Evolutionary conservation across 2,329 filamentous ascomycete genomes (phyloP).

Genomic region (Trichoderma arundinaceum): DNA sequence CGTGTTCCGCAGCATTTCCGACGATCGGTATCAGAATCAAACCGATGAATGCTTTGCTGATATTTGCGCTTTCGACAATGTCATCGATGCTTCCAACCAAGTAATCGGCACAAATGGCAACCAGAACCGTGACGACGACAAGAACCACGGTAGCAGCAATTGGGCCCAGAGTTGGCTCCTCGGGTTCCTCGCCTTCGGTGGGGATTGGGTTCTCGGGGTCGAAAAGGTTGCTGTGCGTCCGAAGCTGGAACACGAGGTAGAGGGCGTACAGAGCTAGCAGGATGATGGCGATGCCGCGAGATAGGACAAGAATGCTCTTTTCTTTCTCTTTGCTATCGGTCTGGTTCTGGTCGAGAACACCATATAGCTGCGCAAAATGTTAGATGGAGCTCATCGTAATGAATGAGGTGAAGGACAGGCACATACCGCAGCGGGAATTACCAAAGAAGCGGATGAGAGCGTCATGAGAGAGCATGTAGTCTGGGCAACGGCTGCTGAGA

Average conservation of each 20-base stretch:
- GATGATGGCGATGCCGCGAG: slow-evolving; percentile 77
- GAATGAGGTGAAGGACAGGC: neutral
- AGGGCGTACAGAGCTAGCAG: slow-evolving; percentile 75
- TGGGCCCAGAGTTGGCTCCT: slow-evolving; percentile 63
- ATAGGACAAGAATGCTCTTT: slow-evolving; percentile 70
- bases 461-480: slow-evolving; percentile 79
- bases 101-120: slow-evolving; percentile 77
- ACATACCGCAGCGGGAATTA: slow-evolving; percentile 73
- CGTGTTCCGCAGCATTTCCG: slow-evolving; percentile 80
- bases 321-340: slow-evolving; percentile 48
- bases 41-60: slow-evolving; percentile 83
- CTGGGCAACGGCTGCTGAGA: slow-evolving; percentile 77
- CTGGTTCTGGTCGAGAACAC: slow-evolving; percentile 59
- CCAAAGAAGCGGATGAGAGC: slow-evolving; percentile 75
- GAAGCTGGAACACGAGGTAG: slow-evolving; percentile 79
- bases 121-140: slow-evolving; percentile 71
- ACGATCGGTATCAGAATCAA: slow-evolving; percentile 80
- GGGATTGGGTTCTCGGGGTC: slow-evolving; percentile 58
- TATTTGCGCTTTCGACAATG: slow-evolving; percentile 70
- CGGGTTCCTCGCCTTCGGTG: slow-evolving; percentile 50
- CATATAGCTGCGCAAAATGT: slow-evolving; percentile 61
- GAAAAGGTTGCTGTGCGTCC: slow-evolving; percentile 75
- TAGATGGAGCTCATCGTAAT: slow-evolving; percentile 28
- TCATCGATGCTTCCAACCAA: slow-evolving; percentile 77
- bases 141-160: slow-evolving; percentile 69